Percentiles rank a stretch among this genome's conserved stretches.
Evolutionary conservation across 257 asterid genomes (phyloP).

Genomic region (Verbascum thapsus): DNA sequence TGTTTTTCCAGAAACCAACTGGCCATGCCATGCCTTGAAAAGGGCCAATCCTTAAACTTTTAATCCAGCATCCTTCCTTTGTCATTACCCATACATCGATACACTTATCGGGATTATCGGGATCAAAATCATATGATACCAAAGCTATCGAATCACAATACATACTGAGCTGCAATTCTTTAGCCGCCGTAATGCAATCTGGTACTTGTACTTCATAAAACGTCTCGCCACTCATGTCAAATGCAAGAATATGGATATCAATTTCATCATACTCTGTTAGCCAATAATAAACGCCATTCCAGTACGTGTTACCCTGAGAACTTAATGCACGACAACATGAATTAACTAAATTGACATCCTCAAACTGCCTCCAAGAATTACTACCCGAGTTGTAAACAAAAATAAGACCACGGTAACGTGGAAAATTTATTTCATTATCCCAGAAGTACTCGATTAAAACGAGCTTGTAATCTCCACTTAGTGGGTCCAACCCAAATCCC

Average conservation of each 20-base stretch:
- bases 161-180: slow-evolving; percentile 38
- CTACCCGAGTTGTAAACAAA: slow-evolving; percentile 43
- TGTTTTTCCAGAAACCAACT: slow-evolving; percentile 45
- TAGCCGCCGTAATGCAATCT: slow-evolving; percentile 26
- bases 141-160: slow-evolving; percentile 42
- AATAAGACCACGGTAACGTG: slow-evolving; percentile 26
- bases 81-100: slow-evolving; percentile 49
- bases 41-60: slow-evolving; percentile 36
- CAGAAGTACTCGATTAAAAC: slow-evolving; percentile 39
- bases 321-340: slow-evolving; percentile 25
- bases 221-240: slow-evolving; percentile 41
- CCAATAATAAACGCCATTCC: slow-evolving; percentile 56
- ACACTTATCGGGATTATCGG: slow-evolving; percentile 10
- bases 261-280: slow-evolving; percentile 27
- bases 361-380: slow-evolving; percentile 47
- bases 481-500: slow-evolving; percentile 49
- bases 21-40: slow-evolving; percentile 41
- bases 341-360: slow-evolving; percentile 35
- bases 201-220: slow-evolving; percentile 38
- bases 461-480: slow-evolving; percentile 41
- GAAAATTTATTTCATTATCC: slow-evolving; percentile 29
- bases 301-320: slow-evolving; percentile 42
- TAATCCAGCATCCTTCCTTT: slow-evolving; percentile 43
- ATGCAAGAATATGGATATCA: slow-evolving; percentile 36
- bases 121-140: slow-evolving; percentile 35